These are phyloP conservation scores for Diplodia corticola DNA, from an alignment of 2,329 filamentous ascomycete species.

Conservation along the genomic window DNA sequence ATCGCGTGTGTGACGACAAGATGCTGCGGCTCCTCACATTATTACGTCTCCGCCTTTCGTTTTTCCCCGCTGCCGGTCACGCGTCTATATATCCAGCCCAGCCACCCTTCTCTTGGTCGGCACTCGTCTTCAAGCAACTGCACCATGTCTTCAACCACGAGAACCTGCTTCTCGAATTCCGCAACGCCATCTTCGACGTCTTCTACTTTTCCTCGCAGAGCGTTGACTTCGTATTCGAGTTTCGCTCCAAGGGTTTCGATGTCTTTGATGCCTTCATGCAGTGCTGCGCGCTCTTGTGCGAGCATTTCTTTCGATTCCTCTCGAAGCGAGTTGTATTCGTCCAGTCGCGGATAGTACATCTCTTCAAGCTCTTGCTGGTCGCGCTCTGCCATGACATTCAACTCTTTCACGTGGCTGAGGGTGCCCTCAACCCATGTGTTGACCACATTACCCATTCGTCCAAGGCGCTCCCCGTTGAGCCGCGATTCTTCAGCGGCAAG, in stretches of 20 bases:
- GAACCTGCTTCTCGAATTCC: conserved; percentile 72
- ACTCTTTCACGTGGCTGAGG: conserved; percentile 55
- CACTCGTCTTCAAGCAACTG: conserved; percentile 60
- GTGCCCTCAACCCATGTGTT: conserved; percentile 63
- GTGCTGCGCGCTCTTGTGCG: conserved; percentile 64
- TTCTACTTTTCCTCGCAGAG: conserved; percentile 74
- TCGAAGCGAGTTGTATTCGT: conserved; percentile 68
- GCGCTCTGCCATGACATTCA: conserved; percentile 63
- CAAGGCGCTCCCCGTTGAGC: conserved; percentile 56
- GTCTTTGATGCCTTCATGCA: conserved; percentile 73
- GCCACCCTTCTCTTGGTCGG: conserved; percentile 39
- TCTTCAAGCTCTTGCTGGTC: conserved; percentile 66
- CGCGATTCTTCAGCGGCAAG: conserved; percentile 56
- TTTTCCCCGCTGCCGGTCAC: not conserved
- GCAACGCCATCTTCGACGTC: conserved; percentile 82
- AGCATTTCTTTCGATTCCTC: conserved; percentile 69
- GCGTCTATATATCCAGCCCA: conserved; percentile 30
- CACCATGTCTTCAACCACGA: conserved; percentile 44
- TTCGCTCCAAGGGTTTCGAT: conserved; percentile 80
- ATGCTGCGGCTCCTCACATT: not conserved
- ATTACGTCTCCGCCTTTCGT: not conserved
- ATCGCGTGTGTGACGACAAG: conserved; percentile 7
- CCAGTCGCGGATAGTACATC: conserved; percentile 69
- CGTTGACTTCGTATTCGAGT: conserved; percentile 87
- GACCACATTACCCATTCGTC: conserved; percentile 54